Conservation (phyloP, 306 rosid species). For the Ammopiptanthus mongolicus region DNA sequence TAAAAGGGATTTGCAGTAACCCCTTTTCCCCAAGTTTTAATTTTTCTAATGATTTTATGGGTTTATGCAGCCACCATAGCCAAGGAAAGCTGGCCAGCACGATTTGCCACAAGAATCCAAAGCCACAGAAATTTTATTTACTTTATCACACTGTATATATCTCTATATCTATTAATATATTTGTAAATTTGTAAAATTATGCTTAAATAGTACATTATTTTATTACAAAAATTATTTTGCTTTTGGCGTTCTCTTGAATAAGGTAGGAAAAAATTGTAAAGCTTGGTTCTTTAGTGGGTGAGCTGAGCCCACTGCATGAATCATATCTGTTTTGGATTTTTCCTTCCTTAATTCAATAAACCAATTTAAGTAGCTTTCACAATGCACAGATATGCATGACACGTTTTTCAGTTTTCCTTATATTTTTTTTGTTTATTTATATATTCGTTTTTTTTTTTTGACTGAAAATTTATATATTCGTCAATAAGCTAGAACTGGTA, state of each 20-base stretch:
- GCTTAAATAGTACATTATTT: neutral
- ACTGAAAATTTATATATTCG: neutral
- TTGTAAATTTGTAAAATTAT: neutral
- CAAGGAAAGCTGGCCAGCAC: slow-evolving; percentile 81
- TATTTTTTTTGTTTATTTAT: neutral
- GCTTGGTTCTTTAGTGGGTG: neutral
- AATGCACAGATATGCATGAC: neutral
- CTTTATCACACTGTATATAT: slow-evolving; percentile 12
- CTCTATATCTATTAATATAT: neutral
- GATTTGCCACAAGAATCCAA: slow-evolving; percentile 81
- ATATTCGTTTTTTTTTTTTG: no score
- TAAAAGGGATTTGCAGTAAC: slow-evolving; percentile 21
- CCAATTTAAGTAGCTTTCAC: slow-evolving; percentile 25
- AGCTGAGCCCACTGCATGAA: neutral
- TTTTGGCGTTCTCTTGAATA: neutral
- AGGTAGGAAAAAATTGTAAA: neutral
- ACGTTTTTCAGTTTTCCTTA: neutral
- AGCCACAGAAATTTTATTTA: slow-evolving; percentile 54
- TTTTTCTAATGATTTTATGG: slow-evolving; percentile 19
- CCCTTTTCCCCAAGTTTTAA: slow-evolving; percentile 21
- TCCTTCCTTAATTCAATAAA: slow-evolving; percentile 2
- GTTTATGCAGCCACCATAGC: slow-evolving; percentile 36
- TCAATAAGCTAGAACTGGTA: neutral
- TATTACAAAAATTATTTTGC: no score
- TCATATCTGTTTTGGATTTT: slow-evolving; percentile 20